A percentile compares a stretch with the other conserved stretches of the same genome.
Evolutionary conservation across 2,329 filamentous ascomycete species (phyloP).

Genomic region (Hypoxylon sp.): DNA sequence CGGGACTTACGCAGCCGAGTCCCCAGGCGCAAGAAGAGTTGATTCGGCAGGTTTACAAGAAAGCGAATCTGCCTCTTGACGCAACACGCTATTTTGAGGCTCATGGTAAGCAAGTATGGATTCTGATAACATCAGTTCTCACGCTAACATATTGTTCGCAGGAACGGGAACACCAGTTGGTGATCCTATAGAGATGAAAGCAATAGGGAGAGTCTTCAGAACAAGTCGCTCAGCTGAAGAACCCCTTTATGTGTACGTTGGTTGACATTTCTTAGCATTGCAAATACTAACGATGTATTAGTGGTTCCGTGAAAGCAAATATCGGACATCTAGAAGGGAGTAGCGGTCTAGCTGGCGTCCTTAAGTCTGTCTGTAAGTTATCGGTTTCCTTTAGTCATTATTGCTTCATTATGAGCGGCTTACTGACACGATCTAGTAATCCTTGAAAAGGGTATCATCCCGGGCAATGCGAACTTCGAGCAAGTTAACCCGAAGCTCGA

Average conservation of each 20-base stretch:
- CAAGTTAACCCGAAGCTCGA: constrained; percentile 48
- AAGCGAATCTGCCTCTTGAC: constrained; percentile 42
- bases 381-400: neutral
- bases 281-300: constrained; percentile 28
- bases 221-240: constrained; percentile 35
- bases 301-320: constrained; percentile 48
- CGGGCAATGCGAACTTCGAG: constrained; percentile 49
- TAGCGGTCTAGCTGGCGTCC: constrained; percentile 49
- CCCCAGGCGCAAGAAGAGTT: constrained; percentile 51
- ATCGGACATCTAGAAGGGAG: constrained; percentile 49
- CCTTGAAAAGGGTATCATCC: constrained; percentile 51
- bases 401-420: neutral
- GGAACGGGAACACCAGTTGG: constrained; percentile 60
- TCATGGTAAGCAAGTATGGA: constrained; percentile 41
- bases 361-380: constrained; percentile 50
- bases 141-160: constrained; percentile 16
- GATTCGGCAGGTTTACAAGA: constrained; percentile 53
- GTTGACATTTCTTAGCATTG: constrained; percentile 8
- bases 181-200: constrained; percentile 58
- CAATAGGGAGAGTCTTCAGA: constrained; percentile 52
- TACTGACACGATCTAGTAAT: constrained; percentile 42
- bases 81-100: constrained; percentile 53
- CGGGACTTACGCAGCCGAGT: constrained; percentile 49
- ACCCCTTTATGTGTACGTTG: constrained; percentile 50
- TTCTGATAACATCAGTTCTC: neutral